Evolutionary conservation across 306 rosid genomes (phyloP).

Genomic region (Medicago arabica): DNA sequence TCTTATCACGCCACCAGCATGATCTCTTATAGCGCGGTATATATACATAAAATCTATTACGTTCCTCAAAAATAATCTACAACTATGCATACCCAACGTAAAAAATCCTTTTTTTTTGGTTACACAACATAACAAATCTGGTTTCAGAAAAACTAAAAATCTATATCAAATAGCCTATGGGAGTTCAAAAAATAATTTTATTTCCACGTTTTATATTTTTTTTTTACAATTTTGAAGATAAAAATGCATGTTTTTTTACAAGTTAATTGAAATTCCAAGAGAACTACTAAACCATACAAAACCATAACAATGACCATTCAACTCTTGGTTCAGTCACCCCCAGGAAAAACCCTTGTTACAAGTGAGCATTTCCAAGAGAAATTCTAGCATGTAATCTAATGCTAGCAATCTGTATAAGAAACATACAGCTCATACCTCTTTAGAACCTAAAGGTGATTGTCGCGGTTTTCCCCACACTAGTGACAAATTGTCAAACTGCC

Average conservation of each 20-base stretch:
- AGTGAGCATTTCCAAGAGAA: constrained; percentile 28
- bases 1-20: constrained; percentile 10
- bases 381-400: constrained; percentile 22
- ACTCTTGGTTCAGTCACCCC: constrained; percentile 26
- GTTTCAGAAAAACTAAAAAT: not conserved
- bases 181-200: not conserved
- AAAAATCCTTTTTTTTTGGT: not conserved
- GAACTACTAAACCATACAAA: constrained; percentile 23
- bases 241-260: not conserved
- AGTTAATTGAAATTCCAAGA: constrained; percentile 23
- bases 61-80: not conserved
- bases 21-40: constrained; percentile 12
- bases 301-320: constrained; percentile 16
- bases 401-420: constrained; percentile 20
- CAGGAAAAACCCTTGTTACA: constrained; percentile 11
- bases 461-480: constrained; percentile 96
- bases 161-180: not conserved
- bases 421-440: constrained; percentile 68
- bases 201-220: not conserved
- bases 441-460: constrained; percentile 75
- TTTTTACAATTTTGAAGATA: not conserved
- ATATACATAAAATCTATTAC: not conserved
- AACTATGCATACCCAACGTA: not conserved
- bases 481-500: constrained; percentile 75
- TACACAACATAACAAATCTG: not conserved